Base-by-base conservation (phyloP, 78 protist species). In the Cyanophora paradoxa region DNA sequence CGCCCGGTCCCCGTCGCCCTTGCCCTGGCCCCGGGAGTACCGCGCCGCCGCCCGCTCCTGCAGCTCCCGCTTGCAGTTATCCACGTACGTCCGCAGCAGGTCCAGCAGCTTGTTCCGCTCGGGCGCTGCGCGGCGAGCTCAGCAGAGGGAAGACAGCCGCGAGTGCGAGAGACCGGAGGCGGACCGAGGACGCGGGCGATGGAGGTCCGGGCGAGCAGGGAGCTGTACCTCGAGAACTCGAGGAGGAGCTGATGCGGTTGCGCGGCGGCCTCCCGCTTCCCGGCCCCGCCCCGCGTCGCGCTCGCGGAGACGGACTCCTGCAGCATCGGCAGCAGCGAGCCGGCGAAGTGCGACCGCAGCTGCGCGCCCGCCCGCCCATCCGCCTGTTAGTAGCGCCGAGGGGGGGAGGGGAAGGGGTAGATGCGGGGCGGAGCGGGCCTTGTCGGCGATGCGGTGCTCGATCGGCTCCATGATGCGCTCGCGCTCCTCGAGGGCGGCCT, bases 21-120 rank as follows among this genome's bases (percentile, higher is more conserved):
- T 76, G 58, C 31, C 4, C 17, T 16, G 20, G 63, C 10, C 20
- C 1, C 31, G 71, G 4, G 10, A 17, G 13, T 2, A 16, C 13
- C 67, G 8, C 3, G 59, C 44, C 54, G 1, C 1, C 73, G 39
- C 4, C 16, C 26, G 42, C 41, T 11, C 7, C 72, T 64, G 73
- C 6, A 72, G 72, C 17, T 70, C 84, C 31, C 22, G 54, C 33
- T 42, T 6, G 28, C 42, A 11, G 33, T 22, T 1, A 16, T 62
- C 10, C 40, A 72, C 10, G 48, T 63, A 4, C 52, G 7, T 28
- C 22, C 24, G 22, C 6, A 74, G 75, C 42, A 62, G 73, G 6
- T 48, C 71, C 11, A 83, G 73, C 10, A 76, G 73, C 30, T 6
- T 63, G 31, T 72, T 82, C 33, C 82, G 62, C 72, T 76, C 86